These are phyloP conservation scores for Phlebopus sp. DNA, from an alignment of 1,284 basidiomycete species.

Conservation along the genomic window DNA sequence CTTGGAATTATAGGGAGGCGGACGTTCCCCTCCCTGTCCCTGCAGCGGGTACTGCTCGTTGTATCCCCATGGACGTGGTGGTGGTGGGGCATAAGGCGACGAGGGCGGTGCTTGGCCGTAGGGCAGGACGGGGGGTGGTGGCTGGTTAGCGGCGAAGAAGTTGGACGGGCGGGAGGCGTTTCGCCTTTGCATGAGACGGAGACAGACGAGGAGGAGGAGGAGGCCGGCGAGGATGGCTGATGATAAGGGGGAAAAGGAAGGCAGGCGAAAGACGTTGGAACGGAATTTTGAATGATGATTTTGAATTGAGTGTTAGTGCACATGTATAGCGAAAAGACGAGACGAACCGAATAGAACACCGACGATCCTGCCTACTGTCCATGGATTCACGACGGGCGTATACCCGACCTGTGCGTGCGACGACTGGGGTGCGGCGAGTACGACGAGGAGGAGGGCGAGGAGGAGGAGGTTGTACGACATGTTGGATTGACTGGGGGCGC, in stretches of 20 bases:
- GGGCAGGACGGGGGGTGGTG: slow-evolving; percentile 6
- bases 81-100: neutral
- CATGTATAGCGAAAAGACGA: no score
- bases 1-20: no score
- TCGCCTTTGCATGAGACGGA: slow-evolving; percentile 14
- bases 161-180: slow-evolving; percentile 4
- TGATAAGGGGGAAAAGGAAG: no score
- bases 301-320: no score
- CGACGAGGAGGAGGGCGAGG: no score
- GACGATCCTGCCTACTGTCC: slow-evolving; percentile 25
- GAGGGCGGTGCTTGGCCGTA: slow-evolving; percentile 10
- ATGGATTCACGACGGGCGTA: slow-evolving; percentile 10
- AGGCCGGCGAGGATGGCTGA: neutral
- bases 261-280: no score
- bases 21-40: neutral
- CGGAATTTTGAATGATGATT: no score
- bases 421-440: neutral
- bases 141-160: neutral
- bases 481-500: no score
- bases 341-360: slow-evolving; percentile 25
- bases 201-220: slow-evolving; percentile 9
- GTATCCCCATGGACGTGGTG: slow-evolving; percentile 4
- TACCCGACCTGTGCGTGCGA: neutral
- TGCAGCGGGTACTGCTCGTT: neutral
- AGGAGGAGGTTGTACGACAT: no score